These are phyloP conservation scores for Tardiomyces blankii DNA, from an alignment of 1,139 yeast genomes.

Conservation along the genomic window DNA sequence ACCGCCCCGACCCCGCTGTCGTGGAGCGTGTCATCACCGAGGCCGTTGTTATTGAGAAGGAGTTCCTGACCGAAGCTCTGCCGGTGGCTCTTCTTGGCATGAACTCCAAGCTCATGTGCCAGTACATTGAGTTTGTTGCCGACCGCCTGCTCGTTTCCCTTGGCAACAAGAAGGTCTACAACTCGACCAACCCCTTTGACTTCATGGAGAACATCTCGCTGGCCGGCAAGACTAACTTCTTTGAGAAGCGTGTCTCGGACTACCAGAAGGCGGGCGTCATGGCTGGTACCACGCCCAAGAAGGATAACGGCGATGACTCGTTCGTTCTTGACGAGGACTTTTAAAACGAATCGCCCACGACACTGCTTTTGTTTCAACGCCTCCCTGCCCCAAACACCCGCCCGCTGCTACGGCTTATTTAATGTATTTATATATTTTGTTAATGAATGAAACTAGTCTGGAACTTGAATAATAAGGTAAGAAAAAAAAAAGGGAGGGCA, in stretches of 20 bases:
- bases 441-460: neutral
- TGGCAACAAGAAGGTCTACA: conserved; percentile 83
- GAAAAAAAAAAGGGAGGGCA: too few relatives aligned
- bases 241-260: conserved; percentile 97
- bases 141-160: conserved; percentile 84
- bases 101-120: conserved; percentile 88
- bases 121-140: conserved; percentile 95
- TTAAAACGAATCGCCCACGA: conserved; percentile 16
- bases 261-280: conserved; percentile 99
- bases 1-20: conserved; percentile 72
- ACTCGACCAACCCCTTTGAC: conserved; percentile 89
- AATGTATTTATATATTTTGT: neutral
- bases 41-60: conserved; percentile 92
- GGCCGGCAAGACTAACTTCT: conserved; percentile 97
- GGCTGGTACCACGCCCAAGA: conserved; percentile 40
- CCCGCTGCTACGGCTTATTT: neutral
- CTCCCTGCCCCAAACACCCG: too few relatives aligned
- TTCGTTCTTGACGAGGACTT: conserved; percentile 36
- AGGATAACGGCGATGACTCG: conserved; percentile 32
- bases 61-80: conserved; percentile 85
- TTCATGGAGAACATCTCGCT: conserved; percentile 97
- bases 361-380: too few relatives aligned
- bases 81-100: conserved; percentile 89
- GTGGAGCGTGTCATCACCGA: conserved; percentile 83
- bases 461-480: too few relatives aligned